Percentiles rank a stretch among this genome's conserved stretches.
phyloP scores from a whole-genome alignment of 1,284 basidiomycete species.

The Marasmius oreades region DNA sequence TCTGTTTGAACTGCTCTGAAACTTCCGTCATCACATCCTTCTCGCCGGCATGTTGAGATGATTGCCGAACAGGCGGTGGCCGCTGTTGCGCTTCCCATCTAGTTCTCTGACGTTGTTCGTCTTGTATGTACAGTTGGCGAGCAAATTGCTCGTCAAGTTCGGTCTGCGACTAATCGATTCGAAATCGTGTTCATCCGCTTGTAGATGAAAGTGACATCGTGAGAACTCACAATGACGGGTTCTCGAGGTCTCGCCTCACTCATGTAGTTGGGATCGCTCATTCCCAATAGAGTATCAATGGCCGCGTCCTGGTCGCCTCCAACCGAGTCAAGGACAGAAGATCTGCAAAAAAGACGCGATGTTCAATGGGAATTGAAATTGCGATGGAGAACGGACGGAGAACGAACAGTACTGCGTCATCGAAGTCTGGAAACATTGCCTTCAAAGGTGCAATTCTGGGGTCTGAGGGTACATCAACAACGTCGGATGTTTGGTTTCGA shows the following conservation, averaged over 20 bases:
- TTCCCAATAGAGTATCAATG: constrained; percentile 68
- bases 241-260: constrained; percentile 22
- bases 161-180: constrained; percentile 44
- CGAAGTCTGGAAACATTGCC: constrained; percentile 79
- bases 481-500: background rate
- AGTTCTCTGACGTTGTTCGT: constrained; percentile 37
- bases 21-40: constrained; percentile 62
- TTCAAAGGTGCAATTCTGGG: background rate
- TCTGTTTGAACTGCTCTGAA: constrained; percentile 65
- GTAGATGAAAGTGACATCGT: background rate
- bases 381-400: background rate
- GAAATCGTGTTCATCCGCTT: background rate
- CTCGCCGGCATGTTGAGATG: constrained; percentile 19
- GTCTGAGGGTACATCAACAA: background rate
- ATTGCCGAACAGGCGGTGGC: constrained; percentile 26
- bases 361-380: background rate
- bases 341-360: constrained; percentile 30
- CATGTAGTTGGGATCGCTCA: constrained; percentile 76
- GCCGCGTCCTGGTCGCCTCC: constrained; percentile 64
- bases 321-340: constrained; percentile 67
- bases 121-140: constrained; percentile 63
- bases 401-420: constrained; percentile 60
- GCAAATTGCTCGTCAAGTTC: constrained; percentile 77
- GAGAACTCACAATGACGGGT: constrained; percentile 10
- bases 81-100: constrained; percentile 19